Conservation (phyloP, 495 filamentous ascomycete species). For the Acidomyces sp. region DNA sequence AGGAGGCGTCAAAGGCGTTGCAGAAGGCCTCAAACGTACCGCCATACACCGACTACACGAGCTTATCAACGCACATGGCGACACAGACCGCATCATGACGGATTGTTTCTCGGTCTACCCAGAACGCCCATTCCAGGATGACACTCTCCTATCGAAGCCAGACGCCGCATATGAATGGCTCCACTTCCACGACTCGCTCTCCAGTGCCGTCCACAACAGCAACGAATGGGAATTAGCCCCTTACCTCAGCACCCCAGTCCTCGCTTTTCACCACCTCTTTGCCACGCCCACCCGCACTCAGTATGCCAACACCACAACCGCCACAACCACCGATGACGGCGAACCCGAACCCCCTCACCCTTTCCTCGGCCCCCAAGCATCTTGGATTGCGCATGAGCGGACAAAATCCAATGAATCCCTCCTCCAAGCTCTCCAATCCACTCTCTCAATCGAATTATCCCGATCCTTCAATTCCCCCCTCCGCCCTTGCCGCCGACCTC, state of each 20-base stretch:
- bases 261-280: constrained; percentile 89
- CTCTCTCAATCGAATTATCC: constrained; percentile 45
- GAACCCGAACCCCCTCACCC: constrained; percentile 39
- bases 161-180: constrained; percentile 84
- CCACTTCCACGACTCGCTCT: constrained; percentile 77
- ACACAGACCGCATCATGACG: constrained; percentile 72
- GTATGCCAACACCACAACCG: background rate
- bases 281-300: constrained; percentile 38
- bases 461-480: constrained; percentile 64
- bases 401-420: constrained; percentile 52
- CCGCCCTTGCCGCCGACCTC: constrained; percentile 65
- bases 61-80: constrained; percentile 79
- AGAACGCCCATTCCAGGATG: constrained; percentile 78
- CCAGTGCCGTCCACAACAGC: constrained; percentile 52
- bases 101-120: constrained; percentile 78
- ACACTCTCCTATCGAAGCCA: constrained; percentile 79
- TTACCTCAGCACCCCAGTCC: constrained; percentile 71
- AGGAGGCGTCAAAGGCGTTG: constrained; percentile 42
- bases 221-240: constrained; percentile 83
- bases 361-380: constrained; percentile 67
- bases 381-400: constrained; percentile 64
- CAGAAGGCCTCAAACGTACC: constrained; percentile 60
- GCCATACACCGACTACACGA: constrained; percentile 71
- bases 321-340: constrained; percentile 28
- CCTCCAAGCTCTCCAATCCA: constrained; percentile 40